Percentiles rank a stretch among this genome's conserved stretches.
These are phyloP conservation scores for Vachellia pachyceras DNA, from an alignment of 306 rosid species.

Conservation along the genomic window DNA sequence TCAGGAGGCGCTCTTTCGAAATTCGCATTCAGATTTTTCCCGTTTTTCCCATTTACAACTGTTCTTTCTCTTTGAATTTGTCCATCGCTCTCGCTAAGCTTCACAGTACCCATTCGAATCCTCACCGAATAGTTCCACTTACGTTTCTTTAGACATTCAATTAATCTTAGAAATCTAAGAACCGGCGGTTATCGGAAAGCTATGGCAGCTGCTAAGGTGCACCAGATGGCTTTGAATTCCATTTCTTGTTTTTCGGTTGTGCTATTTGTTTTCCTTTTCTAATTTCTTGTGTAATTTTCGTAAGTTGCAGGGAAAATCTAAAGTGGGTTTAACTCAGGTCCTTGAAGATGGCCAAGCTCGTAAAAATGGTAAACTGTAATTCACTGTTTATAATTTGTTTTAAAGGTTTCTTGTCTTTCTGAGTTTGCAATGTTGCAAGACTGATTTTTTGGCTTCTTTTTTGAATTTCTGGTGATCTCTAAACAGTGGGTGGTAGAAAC, in stretches of 20 bases:
- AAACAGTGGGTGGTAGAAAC: conserved; percentile 47
- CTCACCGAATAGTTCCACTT: conserved; percentile 36
- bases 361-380: conserved; percentile 41
- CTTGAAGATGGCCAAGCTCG: conserved; percentile 46
- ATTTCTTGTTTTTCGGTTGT: neutral
- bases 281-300: conserved; percentile 26
- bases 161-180: conserved; percentile 8
- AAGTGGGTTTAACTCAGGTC: conserved; percentile 40
- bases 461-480: neutral
- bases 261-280: neutral
- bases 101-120: conserved; percentile 9
- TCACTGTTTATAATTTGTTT: neutral
- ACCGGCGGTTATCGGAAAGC: conserved; percentile 2
- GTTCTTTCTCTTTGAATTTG: neutral
- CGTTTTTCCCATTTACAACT: conserved; percentile 9
- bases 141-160: neutral
- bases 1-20: neutral
- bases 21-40: conserved; percentile 23
- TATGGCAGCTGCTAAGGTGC: conserved; percentile 46
- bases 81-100: neutral
- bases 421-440: neutral
- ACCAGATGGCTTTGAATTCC: neutral
- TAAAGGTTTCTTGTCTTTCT: neutral
- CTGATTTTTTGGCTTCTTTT: neutral
- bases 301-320: conserved; percentile 51